Evolutionary conservation across 495 filamentous ascomycete genomes (phyloP), one percentile per base, ranked within the genome.

Genomic region (Lasiosphaeria ovina): DNA sequence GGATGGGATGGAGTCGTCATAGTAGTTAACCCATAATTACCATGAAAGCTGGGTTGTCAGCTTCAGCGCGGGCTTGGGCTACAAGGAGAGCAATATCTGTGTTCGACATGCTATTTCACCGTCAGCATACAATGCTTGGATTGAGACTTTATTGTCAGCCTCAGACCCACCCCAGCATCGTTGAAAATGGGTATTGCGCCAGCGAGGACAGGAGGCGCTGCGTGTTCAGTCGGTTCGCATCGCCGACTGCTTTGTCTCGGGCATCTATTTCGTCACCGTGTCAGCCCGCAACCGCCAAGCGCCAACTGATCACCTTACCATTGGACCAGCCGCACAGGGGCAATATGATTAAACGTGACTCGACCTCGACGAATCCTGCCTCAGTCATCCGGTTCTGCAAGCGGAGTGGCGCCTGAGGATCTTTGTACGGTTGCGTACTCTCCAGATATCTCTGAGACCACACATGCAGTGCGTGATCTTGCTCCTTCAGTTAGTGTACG

Each of bases 301-400:
- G 59, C 54, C 40, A 51, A 12, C 17, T 51, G 14, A 24, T 3
- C 7, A 49, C 10, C 42, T 48, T 38, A 92, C 90, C 83, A 62
- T 67, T 85, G 33, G 89, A 81, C 91, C 91, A 95, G 17, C 78
- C 85, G 69, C 86, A 90, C 66, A 92, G 79, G 51, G 87, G 90
- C 45, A 93, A 73, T 38, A 79, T 85, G 54, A 93, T 83, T 84
- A 92, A 75, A 76, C 59, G 72, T 51, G 76, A 76, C 65, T 91
- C 89, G 10, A 93, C 84, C 36, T 92, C 86, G 12, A 84, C 81
- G 64, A 93, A 85, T 0, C 91, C 90, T n/a, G 85, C 87, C 38
- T 79, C 77, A 51, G 75, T 77, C 77, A 91, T 83, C 74, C 88
- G 77, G 42, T 69, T 77, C 55, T 77, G 80, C 62, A 95, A 72